Evolutionary conservation across 768 basidiomycete species (phyloP).

Genomic region (Suillus occidentalis): DNA sequence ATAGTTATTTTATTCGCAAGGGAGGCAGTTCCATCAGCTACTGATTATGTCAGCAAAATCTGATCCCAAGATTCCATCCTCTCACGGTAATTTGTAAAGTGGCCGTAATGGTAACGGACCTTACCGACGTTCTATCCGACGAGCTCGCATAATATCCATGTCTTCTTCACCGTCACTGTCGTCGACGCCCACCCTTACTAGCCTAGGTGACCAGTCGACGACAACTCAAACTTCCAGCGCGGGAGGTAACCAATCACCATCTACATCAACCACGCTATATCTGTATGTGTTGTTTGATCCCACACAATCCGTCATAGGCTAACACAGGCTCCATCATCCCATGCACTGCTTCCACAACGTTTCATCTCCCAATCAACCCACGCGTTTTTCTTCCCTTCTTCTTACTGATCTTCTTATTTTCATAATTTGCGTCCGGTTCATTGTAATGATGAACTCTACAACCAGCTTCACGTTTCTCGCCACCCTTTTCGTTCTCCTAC

Average conservation of each 20-base stretch:
- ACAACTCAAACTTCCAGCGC: neutral
- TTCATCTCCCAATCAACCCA: neutral
- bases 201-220: neutral
- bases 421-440: neutral
- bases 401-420: neutral
- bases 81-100: conserved; percentile 3
- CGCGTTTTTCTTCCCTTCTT: neutral
- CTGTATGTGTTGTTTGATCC: conserved; percentile 30
- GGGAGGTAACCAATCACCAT: neutral
- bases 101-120: neutral
- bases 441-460: conserved; percentile 5
- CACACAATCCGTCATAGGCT: conserved; percentile 4
- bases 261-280: conserved; percentile 28
- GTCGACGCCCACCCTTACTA: conserved; percentile 2
- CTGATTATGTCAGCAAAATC: conserved; percentile 15
- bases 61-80: conserved; percentile 1
- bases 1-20: conserved; percentile 8
- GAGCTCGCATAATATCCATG: conserved; percentile 6
- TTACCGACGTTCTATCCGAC: neutral
- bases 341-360: conserved; percentile 4
- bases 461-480: conserved; percentile 71
- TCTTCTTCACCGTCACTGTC: conserved; percentile 8
- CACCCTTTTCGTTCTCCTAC: conserved; percentile 65
- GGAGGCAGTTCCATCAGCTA: conserved; percentile 25
- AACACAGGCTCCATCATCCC: conserved; percentile 3